phyloP scores from a whole-genome alignment of 139 green algal genomes.

The Edaphochlamys debaryana region DNA sequence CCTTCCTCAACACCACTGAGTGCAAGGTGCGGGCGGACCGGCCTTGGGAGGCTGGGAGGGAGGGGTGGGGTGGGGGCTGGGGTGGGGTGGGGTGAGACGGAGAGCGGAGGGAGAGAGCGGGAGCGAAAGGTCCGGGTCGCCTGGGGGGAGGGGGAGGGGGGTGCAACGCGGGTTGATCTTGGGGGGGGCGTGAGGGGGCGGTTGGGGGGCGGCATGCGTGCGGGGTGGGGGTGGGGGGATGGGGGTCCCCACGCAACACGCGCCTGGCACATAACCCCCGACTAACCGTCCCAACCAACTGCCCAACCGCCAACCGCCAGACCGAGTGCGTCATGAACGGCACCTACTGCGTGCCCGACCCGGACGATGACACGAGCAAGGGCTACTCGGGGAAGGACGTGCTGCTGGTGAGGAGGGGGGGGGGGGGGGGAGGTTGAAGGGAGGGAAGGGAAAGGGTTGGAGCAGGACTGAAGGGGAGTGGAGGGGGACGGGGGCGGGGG shows the following conservation, averaged over 20 bases:
- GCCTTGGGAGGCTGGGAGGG: no score
- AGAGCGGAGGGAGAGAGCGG: neutral
- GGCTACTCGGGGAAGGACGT: slow-evolving; percentile 79
- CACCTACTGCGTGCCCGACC: slow-evolving; percentile 90
- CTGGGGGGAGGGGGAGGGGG: no score
- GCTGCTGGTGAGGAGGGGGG: slow-evolving; percentile 60
- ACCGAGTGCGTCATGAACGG: slow-evolving; percentile 87
- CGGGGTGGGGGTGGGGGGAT: no score
- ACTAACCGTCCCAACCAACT: neutral
- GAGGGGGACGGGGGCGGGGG: no score
- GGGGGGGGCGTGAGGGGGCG: no score
- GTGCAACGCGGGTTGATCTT: no score
- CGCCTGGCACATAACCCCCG: neutral
- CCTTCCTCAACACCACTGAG: slow-evolving; percentile 7
- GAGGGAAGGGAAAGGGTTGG: no score
- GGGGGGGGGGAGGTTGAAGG: neutral
- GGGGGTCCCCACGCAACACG: neutral
- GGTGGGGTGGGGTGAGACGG: neutral
- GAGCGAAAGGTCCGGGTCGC: no score
- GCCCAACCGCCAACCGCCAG: slow-evolving; percentile 51
- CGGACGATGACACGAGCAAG: slow-evolving; percentile 67
- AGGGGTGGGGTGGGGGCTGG: neutral
- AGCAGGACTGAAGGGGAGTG: no score
- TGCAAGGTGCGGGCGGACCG: neutral
- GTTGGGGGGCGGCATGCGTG: no score